phyloP scores from a whole-genome alignment of 768 basidiomycete genomes.

The Lactarius quietus region DNA sequence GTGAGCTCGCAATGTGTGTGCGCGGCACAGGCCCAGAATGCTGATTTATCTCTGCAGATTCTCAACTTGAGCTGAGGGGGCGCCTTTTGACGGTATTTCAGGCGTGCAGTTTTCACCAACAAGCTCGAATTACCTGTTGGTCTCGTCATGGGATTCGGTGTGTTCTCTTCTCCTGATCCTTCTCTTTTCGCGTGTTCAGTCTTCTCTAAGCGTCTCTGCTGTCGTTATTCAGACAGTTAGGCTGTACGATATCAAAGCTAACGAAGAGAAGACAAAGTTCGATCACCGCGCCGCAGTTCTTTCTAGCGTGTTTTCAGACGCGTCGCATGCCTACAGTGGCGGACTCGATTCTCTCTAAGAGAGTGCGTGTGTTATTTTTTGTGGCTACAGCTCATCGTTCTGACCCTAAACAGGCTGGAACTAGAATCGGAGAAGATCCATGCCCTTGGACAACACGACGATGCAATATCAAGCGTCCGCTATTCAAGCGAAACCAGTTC shows the following conservation, averaged over 20 bases:
- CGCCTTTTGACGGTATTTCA: conserved; percentile 85
- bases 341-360: conserved; percentile 79
- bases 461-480: conserved; percentile 74
- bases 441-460: conserved; percentile 76
- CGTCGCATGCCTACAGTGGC: conserved; percentile 71
- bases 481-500: conserved; percentile 63
- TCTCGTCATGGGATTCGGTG: conserved; percentile 88
- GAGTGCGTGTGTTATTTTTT: conserved; percentile 53
- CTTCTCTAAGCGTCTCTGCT: conserved; percentile 30
- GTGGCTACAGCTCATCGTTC: neutral
- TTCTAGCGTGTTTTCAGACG: conserved; percentile 72
- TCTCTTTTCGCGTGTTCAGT: conserved; percentile 33
- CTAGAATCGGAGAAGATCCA: conserved; percentile 66
- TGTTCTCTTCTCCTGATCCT: conserved; percentile 30
- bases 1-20: neutral
- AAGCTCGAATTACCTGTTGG: conserved; percentile 74
- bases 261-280: conserved; percentile 74
- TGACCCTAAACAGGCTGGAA: conserved; percentile 59
- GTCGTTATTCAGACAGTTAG: conserved; percentile 53
- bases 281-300: conserved; percentile 88
- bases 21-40: neutral
- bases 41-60: neutral
- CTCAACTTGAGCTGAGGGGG: conserved; percentile 49
- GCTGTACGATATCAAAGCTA: conserved; percentile 50
- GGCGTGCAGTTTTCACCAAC: conserved; percentile 76